Evolutionary conservation across 495 filamentous ascomycete genomes (phyloP).

Genomic region (Elaphomyces granulatus): DNA sequence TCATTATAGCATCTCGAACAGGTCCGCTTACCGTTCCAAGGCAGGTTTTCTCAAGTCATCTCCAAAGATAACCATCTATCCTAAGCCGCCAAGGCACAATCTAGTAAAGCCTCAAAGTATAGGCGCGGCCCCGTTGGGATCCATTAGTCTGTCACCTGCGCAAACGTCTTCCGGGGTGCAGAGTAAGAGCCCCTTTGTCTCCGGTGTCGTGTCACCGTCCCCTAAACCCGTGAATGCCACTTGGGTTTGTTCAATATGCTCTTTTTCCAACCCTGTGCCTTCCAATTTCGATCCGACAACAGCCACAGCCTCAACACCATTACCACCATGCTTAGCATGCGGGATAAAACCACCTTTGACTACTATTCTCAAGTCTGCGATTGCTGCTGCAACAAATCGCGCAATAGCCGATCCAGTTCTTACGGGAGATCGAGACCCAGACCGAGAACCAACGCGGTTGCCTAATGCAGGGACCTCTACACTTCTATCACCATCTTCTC

Average conservation of each 20-base stretch:
- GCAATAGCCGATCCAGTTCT: conserved; percentile 16
- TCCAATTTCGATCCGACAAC: conserved; percentile 79
- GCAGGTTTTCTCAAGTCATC: conserved; percentile 93
- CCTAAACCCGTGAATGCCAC: conserved; percentile 44
- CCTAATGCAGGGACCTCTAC: background rate
- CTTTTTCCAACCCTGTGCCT: conserved; percentile 89
- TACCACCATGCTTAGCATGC: conserved; percentile 82
- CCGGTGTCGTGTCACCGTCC: conserved; percentile 12
- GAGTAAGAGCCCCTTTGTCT: background rate
- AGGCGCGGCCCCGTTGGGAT: conserved; percentile 16
- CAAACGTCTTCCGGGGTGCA: conserved; percentile 4
- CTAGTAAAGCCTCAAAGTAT: conserved; percentile 20
- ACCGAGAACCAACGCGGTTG: background rate
- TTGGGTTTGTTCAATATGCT: conserved; percentile 98
- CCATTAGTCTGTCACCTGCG: conserved; percentile 6
- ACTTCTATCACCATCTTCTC: conserved; percentile 4
- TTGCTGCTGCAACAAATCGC: conserved; percentile 47
- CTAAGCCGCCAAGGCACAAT: conserved; percentile 52
- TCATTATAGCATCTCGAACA: background rate
- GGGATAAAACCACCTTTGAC: conserved; percentile 82
- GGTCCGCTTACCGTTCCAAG: conserved; percentile 29
- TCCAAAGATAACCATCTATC: conserved; percentile 75
- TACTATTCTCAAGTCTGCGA: conserved; percentile 70
- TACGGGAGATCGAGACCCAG: background rate
- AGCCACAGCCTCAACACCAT: conserved; percentile 55